Base-by-base conservation (phyloP, 2,329 filamentous ascomycete species). In the Ceratocystis lukuohia region DNA sequence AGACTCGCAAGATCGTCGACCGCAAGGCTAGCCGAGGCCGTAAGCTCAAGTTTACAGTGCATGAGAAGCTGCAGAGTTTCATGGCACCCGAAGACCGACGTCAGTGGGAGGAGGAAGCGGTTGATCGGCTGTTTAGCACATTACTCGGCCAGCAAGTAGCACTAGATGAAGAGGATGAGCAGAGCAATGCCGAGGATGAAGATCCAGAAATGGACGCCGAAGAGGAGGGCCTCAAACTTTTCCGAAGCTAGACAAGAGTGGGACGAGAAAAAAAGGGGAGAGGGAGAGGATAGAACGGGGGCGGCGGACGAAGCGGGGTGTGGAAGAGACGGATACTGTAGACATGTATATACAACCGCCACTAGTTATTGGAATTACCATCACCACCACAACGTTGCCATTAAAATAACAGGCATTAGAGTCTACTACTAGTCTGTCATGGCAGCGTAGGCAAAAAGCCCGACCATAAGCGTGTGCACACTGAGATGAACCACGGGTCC, bases 21-120 rank as follows among this genome's bases (percentile, higher is more conserved):
- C 92, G 92, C 22, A 94, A 92, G 74, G 94, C 94, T 0, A 96
- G 90, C 74, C 97, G 97, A 77, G 94, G 94, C 5, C 81, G 94
- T 62, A 96, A 96, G 78, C 84, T 99, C 82, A 83, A 91, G 48
- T 99, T 93, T 76, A 94, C 89, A 17, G 91, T 96, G 59, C 92
- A 97, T 73, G 93, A 97, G 78, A 97, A 97, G 79, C 76, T 99
- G 72, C 90, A 96, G 77, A 96, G 96, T 75, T 97, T 97, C 73
- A 96, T 96, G 91, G 92, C 92, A 10, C 87, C 91, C 0, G 91
- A 96, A 74, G 89, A 96, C 74, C 80, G 89, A 65, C 82, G 88
- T 2, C 76, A 75, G 17, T 99, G 94, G 94, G 88, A 89, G 69
- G 85, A 88, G 70, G 82, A 84, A 68, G 91, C 92, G 66, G 84